These are phyloP conservation scores for Kodamaea alishanica DNA, from an alignment of 1,139 yeast genomes.

Conservation along the genomic window DNA sequence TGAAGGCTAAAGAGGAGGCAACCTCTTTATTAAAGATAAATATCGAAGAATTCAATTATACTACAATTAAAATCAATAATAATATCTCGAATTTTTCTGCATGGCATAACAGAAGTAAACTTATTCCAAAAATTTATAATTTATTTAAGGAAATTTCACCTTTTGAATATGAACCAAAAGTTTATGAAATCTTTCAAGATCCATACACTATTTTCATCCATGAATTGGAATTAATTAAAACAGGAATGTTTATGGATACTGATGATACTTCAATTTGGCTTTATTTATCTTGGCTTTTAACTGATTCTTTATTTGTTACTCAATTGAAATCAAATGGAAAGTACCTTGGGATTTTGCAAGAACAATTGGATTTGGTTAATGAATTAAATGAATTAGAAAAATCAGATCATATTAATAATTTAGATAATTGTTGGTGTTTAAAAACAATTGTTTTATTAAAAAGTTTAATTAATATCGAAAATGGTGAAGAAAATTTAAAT, in stretches of 20 bases:
- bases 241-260: constrained; percentile 89
- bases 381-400: constrained; percentile 61
- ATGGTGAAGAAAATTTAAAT: constrained; percentile 12
- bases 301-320: constrained; percentile 46
- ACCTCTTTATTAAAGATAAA: constrained; percentile 24
- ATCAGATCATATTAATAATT: constrained; percentile 48
- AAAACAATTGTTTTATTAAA: constrained; percentile 49
- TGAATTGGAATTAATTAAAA: constrained; percentile 69
- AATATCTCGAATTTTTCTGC: constrained; percentile 94
- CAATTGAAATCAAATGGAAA: constrained; percentile 21
- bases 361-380: constrained; percentile 37
- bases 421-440: constrained; percentile 67
- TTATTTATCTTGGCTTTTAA: constrained; percentile 78
- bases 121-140: constrained; percentile 53
- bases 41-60: constrained; percentile 64
- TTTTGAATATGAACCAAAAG: constrained; percentile 14
- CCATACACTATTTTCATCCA: constrained; percentile 39
- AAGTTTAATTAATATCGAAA: constrained; percentile 25
- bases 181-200: constrained; percentile 17
- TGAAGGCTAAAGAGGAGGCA: constrained; percentile 8
- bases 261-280: constrained; percentile 94
- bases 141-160: constrained; percentile 5
- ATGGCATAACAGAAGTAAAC: constrained; percentile 84
- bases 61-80: constrained; percentile 71
- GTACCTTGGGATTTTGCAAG: constrained; percentile 30